Percentiles rank a stretch among this genome's conserved stretches.
phyloP scores from a whole-genome alignment of 768 basidiomycete genomes.

The Sarcodon aspratus region DNA sequence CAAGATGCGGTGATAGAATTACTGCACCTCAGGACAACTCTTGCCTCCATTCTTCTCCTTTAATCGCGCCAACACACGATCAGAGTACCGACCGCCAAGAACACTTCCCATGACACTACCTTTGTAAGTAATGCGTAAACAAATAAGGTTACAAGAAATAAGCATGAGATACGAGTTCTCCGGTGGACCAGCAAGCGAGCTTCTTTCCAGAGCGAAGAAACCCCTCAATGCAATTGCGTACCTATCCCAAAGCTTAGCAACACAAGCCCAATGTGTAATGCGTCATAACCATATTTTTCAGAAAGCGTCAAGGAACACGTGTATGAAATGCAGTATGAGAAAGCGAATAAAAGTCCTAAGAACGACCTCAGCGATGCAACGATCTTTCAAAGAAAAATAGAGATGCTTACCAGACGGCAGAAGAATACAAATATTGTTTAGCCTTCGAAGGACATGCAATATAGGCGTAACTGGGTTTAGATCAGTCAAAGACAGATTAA shows the following conservation, averaged over 20 bases:
- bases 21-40: constrained; percentile 51
- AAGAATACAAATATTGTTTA: constrained; percentile 60
- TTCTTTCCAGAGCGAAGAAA: neutral
- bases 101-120: constrained; percentile 44
- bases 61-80: constrained; percentile 30
- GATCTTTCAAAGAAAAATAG: neutral
- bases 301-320: constrained; percentile 64
- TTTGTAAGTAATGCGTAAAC: constrained; percentile 2
- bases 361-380: neutral
- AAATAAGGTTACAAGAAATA: neutral
- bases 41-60: constrained; percentile 33
- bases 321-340: constrained; percentile 61
- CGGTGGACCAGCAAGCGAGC: neutral
- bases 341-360: constrained; percentile 62
- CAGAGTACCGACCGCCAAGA: constrained; percentile 48
- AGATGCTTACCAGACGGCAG: constrained; percentile 44
- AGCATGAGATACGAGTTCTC: neutral
- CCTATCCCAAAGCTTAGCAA: constrained; percentile 67
- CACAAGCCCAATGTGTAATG: constrained; percentile 66
- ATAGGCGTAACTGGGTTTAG: constrained; percentile 69
- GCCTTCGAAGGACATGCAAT: constrained; percentile 39
- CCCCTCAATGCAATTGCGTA: constrained; percentile 14
- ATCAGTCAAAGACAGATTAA: constrained; percentile 53
- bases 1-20: neutral
- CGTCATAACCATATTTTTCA: constrained; percentile 48